Percentiles rank a stretch among this genome's conserved stretches.
Evolutionary conservation across 495 filamentous ascomycete species (phyloP).

Genomic region (Aspergillus baeticus): DNA sequence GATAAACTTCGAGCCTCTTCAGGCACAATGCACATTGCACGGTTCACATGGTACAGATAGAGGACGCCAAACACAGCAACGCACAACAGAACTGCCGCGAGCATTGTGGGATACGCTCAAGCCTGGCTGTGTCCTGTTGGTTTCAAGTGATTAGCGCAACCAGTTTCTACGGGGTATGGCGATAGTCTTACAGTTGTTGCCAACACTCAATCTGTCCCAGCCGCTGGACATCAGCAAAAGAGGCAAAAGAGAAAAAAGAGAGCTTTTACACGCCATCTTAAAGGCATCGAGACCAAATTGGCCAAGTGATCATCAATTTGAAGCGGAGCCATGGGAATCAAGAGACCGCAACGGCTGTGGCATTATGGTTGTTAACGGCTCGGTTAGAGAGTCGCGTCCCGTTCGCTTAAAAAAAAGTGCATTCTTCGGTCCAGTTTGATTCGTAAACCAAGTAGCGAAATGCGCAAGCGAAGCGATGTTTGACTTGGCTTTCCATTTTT

Average conservation of each 20-base stretch:
- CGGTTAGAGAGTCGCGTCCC: conserved; percentile 18
- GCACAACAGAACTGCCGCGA: conserved; percentile 10
- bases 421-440: neutral
- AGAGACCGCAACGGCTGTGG: conserved; percentile 1
- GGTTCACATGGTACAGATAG: conserved; percentile 53
- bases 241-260: neutral
- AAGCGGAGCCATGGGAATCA: neutral
- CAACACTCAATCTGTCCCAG: neutral
- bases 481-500: no score
- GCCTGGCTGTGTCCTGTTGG: neutral
- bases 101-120: conserved; percentile 5
- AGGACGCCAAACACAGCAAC: conserved; percentile 29
- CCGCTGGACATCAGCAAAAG: neutral
- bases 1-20: conserved; percentile 39
- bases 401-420: neutral
- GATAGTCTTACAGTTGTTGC: neutral
- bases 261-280: neutral
- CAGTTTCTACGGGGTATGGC: neutral
- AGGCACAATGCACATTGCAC: conserved; percentile 47
- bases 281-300: neutral
- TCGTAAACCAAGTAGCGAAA: no score
- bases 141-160: neutral
- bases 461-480: neutral
- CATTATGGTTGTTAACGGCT: conserved; percentile 10
- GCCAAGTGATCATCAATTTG: neutral